Evolutionary conservation across 306 rosid genomes (phyloP).

Genomic region (Prunus kanzakura): DNA sequence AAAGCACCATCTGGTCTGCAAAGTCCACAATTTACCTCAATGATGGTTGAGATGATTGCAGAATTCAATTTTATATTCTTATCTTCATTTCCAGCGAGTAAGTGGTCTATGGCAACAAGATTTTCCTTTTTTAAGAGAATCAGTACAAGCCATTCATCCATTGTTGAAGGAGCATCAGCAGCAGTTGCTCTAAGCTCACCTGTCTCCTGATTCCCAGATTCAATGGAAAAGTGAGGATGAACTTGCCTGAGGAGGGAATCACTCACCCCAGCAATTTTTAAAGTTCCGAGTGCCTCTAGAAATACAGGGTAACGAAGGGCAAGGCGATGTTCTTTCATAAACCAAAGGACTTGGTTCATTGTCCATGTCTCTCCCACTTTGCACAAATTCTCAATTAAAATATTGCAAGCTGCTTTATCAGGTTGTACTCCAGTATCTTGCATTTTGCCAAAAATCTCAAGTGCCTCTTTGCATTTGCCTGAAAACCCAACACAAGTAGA

Average conservation of each 20-base stretch:
- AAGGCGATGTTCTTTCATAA: conserved; percentile 64
- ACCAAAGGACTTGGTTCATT: conserved; percentile 51
- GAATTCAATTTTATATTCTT: conserved; percentile 44
- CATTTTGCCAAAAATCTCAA: conserved; percentile 67
- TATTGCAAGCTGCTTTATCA: conserved; percentile 85
- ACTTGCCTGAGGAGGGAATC: conserved; percentile 65
- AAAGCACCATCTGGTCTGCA: conserved; percentile 60
- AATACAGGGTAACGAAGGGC: conserved; percentile 73
- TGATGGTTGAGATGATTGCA: conserved; percentile 47
- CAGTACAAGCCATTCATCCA: conserved; percentile 47
- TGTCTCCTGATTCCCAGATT: conserved; percentile 30
- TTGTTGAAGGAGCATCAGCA: conserved; percentile 20
- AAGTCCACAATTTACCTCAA: conserved; percentile 47
- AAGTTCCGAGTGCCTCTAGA: conserved; percentile 51
- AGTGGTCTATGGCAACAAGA: conserved; percentile 49
- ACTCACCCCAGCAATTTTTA: conserved; percentile 49
- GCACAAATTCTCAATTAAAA: conserved; percentile 66
- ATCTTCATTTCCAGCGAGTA: conserved; percentile 46
- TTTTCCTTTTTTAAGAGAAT: conserved; percentile 55
- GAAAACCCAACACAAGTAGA: conserved; percentile 26
- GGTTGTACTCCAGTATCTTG: conserved; percentile 78
- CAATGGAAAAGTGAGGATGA: conserved; percentile 56
- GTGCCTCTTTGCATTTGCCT: conserved; percentile 75
- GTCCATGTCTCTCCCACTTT: conserved; percentile 46
- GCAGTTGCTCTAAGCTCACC: conserved; percentile 17